Base-by-base conservation (phyloP, 768 basidiomycete species). In the Lactarius psammicola region DNA sequence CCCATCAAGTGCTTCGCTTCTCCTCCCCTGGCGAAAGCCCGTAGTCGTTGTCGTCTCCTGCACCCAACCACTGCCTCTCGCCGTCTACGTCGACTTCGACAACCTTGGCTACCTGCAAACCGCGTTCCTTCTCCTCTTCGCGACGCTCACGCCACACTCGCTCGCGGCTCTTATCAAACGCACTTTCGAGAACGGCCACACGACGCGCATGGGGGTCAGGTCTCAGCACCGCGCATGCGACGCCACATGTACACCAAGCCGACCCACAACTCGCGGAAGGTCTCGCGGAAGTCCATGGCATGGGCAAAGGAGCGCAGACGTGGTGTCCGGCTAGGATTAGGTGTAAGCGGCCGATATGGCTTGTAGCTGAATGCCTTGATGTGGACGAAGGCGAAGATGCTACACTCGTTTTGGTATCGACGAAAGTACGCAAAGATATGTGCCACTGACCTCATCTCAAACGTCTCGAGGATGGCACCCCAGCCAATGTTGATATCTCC, bases 401-500 rank as follows among this genome's bases (percentile, higher is more conserved):
- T 87, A 71, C n/a, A 33, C 23, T 31, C 17, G 20, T n/a, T n/a
- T 59, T 49, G 49, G 46, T 44, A 38, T 42, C 57, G 13, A 40
- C 8, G 40, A 33, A 44, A 34, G n/a, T 2, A 62, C 44, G 31
- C 36, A 53, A 15, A 58, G 66, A 60, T 72, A 64, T 56, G 6
- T 58, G 5, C 42, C 2, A 78, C 85, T 23, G 71, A 87, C 87
- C 83, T 84, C 90, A 92, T 91, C 75, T 91, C 89, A 67, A 89
- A 81, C 0, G 87, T 88, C 70, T 89, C 85, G 2, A 87, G 71
- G 13, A 92, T 75, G 0, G 89, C 88, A 18, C 84, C 82, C 49
- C 89, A 82, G 4, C 87, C 90, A 31, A 88, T 86, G 69, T 87
- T 85, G 68, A 91, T 86, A 70, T 90, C 87, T 9, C 84, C 84